Conservation (phyloP, 1,284 basidiomycete species). For the Heterobasidion parviporum region DNA sequence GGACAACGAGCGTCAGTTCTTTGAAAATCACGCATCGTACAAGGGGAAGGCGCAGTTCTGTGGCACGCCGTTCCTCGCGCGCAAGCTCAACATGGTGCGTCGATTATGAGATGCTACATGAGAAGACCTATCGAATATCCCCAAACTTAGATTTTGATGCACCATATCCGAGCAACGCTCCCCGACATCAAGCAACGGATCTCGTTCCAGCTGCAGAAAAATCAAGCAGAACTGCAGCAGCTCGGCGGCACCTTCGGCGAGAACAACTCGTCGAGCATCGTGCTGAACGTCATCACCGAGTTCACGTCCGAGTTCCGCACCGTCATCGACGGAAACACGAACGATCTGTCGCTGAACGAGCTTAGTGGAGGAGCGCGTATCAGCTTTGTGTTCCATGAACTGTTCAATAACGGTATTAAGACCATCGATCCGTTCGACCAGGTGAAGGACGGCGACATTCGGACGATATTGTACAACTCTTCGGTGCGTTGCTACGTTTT, state of each 20-base stretch:
- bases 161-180: constrained; percentile 92
- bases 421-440: constrained; percentile 97
- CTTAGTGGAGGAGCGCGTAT: constrained; percentile 96
- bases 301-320: constrained; percentile 96
- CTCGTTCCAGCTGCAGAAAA: constrained; percentile 80
- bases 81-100: constrained; percentile 89
- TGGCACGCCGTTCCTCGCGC: constrained; percentile 94
- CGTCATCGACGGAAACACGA: constrained; percentile 94
- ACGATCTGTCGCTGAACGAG: constrained; percentile 91
- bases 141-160: constrained; percentile 80
- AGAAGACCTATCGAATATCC: not conserved
- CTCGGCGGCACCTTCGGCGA: constrained; percentile 88
- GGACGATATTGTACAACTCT: constrained; percentile 94
- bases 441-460: constrained; percentile 96
- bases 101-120: not conserved
- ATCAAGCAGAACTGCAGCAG: constrained; percentile 73
- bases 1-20: constrained; percentile 87
- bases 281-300: constrained; percentile 94
- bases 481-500: constrained; percentile 47
- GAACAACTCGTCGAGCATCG: constrained; percentile 79
- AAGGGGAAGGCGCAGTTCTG: constrained; percentile 93
- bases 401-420: constrained; percentile 95
- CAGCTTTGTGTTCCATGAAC: constrained; percentile 96
- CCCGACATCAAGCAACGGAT: constrained; percentile 97
- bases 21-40: constrained; percentile 90